These are phyloP conservation scores for Gynandropsis gynandra DNA, from an alignment of 345 rosid species.

Conservation along the genomic window DNA sequence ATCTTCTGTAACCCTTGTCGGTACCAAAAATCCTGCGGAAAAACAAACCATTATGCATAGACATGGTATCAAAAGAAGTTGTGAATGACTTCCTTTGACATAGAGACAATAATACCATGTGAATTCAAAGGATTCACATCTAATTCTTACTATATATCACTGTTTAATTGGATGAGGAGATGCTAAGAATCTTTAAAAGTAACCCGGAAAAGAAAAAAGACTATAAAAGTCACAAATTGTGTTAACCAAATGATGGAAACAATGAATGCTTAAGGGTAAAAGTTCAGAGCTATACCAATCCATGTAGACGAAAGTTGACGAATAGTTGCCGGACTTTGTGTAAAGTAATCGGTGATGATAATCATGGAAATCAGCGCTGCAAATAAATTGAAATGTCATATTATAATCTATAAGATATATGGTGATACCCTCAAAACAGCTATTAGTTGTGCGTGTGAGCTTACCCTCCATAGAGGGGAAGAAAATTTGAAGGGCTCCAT, in stretches of 20 bases:
- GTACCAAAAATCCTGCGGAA: conserved; percentile 84
- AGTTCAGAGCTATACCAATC: conserved; percentile 62
- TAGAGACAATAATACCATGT: neutral
- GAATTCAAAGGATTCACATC: neutral
- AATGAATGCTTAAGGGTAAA: neutral
- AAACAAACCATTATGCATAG: conserved; percentile 1
- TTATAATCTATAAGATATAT: neutral
- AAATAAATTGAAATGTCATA: conserved; percentile 1
- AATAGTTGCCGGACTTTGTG: conserved; percentile 95
- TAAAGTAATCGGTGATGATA: conserved; percentile 93
- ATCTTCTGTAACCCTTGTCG: conserved; percentile 84
- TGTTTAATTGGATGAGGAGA: neutral
- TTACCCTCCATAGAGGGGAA: conserved; percentile 96
- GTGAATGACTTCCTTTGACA: neutral
- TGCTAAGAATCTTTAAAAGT: neutral
- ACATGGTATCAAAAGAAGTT: neutral
- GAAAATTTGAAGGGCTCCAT: conserved; percentile 89
- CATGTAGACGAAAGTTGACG: conserved; percentile 92
- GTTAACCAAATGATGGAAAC: neutral
- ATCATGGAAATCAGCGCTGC: conserved; percentile 97
- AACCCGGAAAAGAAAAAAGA: neutral
- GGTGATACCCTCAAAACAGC: neutral
- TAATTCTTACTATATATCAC: neutral
- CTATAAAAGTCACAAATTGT: conserved; percentile 1
- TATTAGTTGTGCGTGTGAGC: conserved; percentile 12